phyloP scores from a whole-genome alignment of 108 stramenopile species.

The Fistulifera pelliculosa region DNA sequence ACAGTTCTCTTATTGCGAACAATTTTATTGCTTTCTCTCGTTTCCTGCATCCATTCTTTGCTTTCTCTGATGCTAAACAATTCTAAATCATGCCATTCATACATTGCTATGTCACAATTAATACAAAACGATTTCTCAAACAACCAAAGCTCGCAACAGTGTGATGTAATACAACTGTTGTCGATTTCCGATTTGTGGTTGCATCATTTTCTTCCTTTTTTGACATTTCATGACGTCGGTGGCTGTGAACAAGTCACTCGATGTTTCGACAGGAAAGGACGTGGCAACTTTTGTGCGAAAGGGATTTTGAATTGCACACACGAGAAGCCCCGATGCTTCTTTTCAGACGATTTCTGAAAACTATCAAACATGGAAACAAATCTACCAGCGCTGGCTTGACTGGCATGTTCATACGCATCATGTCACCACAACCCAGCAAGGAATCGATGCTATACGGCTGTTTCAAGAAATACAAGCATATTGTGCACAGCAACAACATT shows the following conservation, averaged over 20 bases:
- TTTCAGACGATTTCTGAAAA: neutral
- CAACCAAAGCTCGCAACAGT: too few species aligned
- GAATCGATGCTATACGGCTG: slow-evolving; percentile 5
- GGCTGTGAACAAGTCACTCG: slow-evolving; percentile 4
- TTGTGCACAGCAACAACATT: too few species aligned
- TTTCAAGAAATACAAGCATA: slow-evolving; percentile 1
- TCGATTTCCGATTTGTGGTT: neutral
- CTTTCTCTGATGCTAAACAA: too few species aligned
- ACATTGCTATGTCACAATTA: too few species aligned
- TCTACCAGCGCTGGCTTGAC: slow-evolving; percentile 2
- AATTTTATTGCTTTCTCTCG: too few species aligned
- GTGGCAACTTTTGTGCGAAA: slow-evolving; percentile 9
- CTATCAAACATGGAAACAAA: slow-evolving; percentile 2
- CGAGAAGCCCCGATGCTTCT: too few species aligned
- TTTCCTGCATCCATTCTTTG: too few species aligned
- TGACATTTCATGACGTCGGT: slow-evolving; percentile 6
- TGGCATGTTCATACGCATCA: slow-evolving; percentile 2
- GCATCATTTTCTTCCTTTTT: slow-evolving; percentile 12
- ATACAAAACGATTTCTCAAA: too few species aligned
- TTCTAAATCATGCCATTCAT: too few species aligned
- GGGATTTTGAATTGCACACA: slow-evolving; percentile 4
- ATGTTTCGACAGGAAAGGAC: slow-evolving; percentile 2
- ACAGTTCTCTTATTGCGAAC: too few species aligned
- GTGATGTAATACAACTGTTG: too few species aligned
- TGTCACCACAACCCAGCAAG: slow-evolving; percentile 1